Evolutionary conservation across 2,329 filamentous ascomycete genomes (phyloP).

Genomic region (Aureobasidium sp.): DNA sequence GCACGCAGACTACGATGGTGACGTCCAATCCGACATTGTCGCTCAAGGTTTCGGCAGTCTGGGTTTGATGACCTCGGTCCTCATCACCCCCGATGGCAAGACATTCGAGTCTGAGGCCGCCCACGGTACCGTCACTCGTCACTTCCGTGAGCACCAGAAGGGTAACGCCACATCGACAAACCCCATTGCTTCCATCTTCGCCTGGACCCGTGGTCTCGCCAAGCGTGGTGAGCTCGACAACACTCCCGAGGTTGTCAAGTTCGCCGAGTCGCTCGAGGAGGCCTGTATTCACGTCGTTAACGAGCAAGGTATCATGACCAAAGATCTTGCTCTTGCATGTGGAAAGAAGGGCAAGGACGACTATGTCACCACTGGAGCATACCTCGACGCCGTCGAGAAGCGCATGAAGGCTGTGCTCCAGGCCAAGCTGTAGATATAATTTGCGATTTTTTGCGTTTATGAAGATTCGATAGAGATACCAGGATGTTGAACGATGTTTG

Average conservation of each 20-base stretch:
- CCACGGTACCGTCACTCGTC: constrained; percentile 94
- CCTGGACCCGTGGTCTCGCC: constrained; percentile 89
- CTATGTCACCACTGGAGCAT: constrained; percentile 88
- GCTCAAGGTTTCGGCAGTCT: constrained; percentile 97
- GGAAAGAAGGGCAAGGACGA: constrained; percentile 77
- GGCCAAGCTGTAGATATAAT: constrained; percentile 54
- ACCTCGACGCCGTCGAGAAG: constrained; percentile 86
- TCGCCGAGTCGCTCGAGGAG: constrained; percentile 84
- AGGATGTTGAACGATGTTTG: not conserved
- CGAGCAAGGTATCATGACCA: constrained; percentile 94
- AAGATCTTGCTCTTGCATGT: constrained; percentile 92
- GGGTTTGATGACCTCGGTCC: constrained; percentile 95
- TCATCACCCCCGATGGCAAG: constrained; percentile 93
- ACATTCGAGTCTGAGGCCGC: constrained; percentile 97
- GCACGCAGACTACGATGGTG: constrained; percentile 83
- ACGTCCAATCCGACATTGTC: constrained; percentile 97
- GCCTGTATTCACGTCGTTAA: constrained; percentile 94
- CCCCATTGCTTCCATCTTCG: constrained; percentile 98
- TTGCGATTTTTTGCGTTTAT: not conserved
- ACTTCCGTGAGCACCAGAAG: constrained; percentile 99
- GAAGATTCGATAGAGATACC: constrained; percentile 4
- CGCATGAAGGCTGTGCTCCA: constrained; percentile 73
- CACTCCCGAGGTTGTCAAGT: constrained; percentile 85
- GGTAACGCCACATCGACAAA: constrained; percentile 95
- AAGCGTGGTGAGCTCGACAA: constrained; percentile 89